Evolutionary conservation across 2,329 filamentous ascomycete genomes (phyloP).

Genomic region (Epichloe scottii): DNA sequence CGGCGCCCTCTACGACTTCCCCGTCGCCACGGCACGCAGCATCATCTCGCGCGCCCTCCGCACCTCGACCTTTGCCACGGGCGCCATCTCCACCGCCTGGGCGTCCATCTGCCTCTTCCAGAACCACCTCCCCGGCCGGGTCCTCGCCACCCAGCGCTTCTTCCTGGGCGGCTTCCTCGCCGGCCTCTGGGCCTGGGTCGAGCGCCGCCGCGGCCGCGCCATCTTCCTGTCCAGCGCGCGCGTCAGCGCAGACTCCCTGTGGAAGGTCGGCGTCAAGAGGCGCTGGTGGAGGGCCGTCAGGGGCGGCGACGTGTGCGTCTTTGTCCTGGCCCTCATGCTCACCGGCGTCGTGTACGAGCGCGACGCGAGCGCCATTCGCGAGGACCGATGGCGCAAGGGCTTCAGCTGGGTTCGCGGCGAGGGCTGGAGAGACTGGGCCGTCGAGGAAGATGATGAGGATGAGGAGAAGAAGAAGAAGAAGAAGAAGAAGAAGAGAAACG

Average conservation of each 20-base stretch:
- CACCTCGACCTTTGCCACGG: slow-evolving; percentile 61
- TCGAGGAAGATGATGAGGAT: slow-evolving; percentile 29
- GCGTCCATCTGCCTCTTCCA: slow-evolving; percentile 84
- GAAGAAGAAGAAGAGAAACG: neutral
- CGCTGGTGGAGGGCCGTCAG: slow-evolving; percentile 75
- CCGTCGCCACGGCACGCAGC: slow-evolving; percentile 51
- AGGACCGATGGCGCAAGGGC: slow-evolving; percentile 55
- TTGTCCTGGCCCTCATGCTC: slow-evolving; percentile 66
- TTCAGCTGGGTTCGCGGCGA: slow-evolving; percentile 64
- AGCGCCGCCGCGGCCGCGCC: slow-evolving; percentile 48
- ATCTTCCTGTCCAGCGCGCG: slow-evolving; percentile 72
- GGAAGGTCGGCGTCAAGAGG: slow-evolving; percentile 88
- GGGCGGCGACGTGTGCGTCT: slow-evolving; percentile 74
- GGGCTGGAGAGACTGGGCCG: slow-evolving; percentile 57
- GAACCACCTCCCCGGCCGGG: slow-evolving; percentile 56
- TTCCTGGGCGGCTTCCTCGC: slow-evolving; percentile 80
- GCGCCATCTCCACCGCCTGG: slow-evolving; percentile 79
- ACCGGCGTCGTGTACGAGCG: slow-evolving; percentile 68
- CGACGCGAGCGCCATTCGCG: slow-evolving; percentile 54
- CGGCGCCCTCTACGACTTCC: slow-evolving; percentile 54
- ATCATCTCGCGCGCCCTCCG: slow-evolving; percentile 60
- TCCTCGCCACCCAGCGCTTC: slow-evolving; percentile 74
- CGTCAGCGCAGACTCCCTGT: slow-evolving; percentile 68
- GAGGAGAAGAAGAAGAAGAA: neutral
- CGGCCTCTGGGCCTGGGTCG: slow-evolving; percentile 74